Evolutionary conservation across 2,329 filamentous ascomycete species (phyloP).

Genomic region (Claviceps monticola): DNA sequence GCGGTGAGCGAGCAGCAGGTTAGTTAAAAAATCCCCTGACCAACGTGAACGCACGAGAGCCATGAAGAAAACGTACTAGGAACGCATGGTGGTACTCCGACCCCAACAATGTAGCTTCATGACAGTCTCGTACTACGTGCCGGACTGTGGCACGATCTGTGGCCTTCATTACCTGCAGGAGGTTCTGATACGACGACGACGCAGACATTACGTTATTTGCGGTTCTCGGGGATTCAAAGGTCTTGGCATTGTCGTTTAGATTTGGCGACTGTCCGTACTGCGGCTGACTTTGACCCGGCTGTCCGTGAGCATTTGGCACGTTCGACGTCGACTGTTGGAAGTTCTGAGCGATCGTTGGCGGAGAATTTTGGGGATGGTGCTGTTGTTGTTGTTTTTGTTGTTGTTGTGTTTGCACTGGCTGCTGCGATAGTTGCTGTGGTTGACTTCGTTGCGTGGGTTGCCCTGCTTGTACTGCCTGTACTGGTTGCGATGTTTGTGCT

Average conservation of each 20-base stretch:
- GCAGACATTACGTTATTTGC: background rate
- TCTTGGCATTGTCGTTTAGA: background rate
- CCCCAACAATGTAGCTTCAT: conserved; percentile 34
- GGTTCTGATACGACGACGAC: conserved; percentile 3
- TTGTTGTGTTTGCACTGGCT: background rate
- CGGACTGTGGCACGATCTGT: conserved; percentile 31
- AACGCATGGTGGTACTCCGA: conserved; percentile 40
- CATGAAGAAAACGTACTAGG: conserved; percentile 27
- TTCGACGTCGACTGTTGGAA: no score
- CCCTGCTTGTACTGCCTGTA: no score
- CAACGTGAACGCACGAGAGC: no score
- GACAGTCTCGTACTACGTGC: conserved; percentile 34
- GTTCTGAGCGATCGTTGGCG: background rate
- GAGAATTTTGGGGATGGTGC: background rate
- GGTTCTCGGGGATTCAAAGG: background rate
- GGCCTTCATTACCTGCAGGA: conserved; percentile 21
- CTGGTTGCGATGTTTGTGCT: background rate
- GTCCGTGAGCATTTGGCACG: background rate
- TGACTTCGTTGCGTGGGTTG: background rate
- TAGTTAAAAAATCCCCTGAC: conserved; percentile 8
- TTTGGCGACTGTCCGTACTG: background rate
- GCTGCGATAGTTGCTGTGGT: background rate
- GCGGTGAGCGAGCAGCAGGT: conserved; percentile 5
- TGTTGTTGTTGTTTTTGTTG: background rate
- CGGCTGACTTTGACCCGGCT: background rate